A percentile compares a stretch with the other conserved stretches of the same genome.
Evolutionary conservation across 202 grass and related monocot genomes (phyloP).

Genomic region (Eragrostis tef): DNA sequence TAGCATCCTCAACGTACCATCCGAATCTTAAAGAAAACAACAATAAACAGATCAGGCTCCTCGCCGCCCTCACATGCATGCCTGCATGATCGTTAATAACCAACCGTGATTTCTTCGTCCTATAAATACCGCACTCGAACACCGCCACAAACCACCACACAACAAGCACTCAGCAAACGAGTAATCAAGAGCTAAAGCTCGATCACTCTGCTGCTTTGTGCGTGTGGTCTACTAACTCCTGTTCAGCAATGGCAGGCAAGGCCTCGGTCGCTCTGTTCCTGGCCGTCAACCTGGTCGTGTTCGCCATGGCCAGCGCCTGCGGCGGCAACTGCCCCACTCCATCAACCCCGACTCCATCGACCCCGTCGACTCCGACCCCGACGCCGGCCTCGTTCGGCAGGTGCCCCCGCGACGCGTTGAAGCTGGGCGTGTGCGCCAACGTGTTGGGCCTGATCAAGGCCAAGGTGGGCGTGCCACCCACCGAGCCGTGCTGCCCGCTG

Average conservation of each 20-base stretch:
- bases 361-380: slow-evolving; percentile 48
- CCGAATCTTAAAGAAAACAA: background rate
- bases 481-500: slow-evolving; percentile 63
- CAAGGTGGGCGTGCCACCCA: slow-evolving; percentile 41
- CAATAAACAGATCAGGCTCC: slow-evolving; percentile 26
- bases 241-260: slow-evolving; percentile 52
- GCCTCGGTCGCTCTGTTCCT: slow-evolving; percentile 62
- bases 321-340: slow-evolving; percentile 6
- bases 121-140: slow-evolving; percentile 35
- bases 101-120: background rate
- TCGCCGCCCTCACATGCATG: slow-evolving; percentile 27
- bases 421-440: slow-evolving; percentile 67
- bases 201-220: background rate
- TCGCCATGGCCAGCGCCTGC: slow-evolving; percentile 49
- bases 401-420: slow-evolving; percentile 69
- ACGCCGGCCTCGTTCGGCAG: slow-evolving; percentile 38
- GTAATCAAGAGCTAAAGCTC: background rate
- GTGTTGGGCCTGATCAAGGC: slow-evolving; percentile 55
- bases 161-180: slow-evolving; percentile 14
- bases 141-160: slow-evolving; percentile 23
- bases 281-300: slow-evolving; percentile 42
- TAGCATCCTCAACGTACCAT: background rate
- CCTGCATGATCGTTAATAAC: background rate
- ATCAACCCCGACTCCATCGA: slow-evolving; percentile 21
- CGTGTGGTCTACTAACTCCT: background rate